A percentile compares a stretch with the other conserved stretches of the same genome.
Evolutionary conservation across 2,329 filamentous ascomycete genomes (phyloP).

Genomic region (Botrytis fabae): DNA sequence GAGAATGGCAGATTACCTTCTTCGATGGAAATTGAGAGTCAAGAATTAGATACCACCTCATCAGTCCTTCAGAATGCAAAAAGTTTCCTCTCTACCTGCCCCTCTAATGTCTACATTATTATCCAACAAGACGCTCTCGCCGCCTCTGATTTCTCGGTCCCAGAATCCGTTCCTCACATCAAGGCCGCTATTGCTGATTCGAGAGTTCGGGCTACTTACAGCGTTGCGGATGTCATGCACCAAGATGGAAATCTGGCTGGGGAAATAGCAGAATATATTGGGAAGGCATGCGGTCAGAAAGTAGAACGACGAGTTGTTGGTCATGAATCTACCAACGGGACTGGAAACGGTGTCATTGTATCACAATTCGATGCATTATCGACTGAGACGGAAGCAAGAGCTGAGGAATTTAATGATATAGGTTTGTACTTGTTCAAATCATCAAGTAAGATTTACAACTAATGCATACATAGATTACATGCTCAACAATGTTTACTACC

Average conservation of each 20-base stretch:
- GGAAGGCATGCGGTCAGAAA: constrained; percentile 46
- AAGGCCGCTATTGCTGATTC: constrained; percentile 41
- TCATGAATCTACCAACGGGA: constrained; percentile 47
- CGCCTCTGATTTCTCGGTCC: constrained; percentile 62
- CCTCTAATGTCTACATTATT: constrained; percentile 74
- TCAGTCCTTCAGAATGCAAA: constrained; percentile 31
- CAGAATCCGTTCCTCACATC: constrained; percentile 51
- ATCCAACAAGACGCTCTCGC: constrained; percentile 75
- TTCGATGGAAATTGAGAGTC: constrained; percentile 26
- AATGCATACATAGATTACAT: constrained; percentile 31
- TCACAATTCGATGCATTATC: neutral
- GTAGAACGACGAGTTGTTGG: constrained; percentile 24
- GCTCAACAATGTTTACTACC: constrained; percentile 41
- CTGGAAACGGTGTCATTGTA: constrained; percentile 30
- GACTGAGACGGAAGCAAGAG: constrained; percentile 40
- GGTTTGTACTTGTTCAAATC: constrained; percentile 42
- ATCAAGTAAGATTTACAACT: neutral
- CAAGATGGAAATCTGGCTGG: constrained; percentile 44
- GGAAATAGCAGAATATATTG: constrained; percentile 50
- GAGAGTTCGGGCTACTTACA: constrained; percentile 28
- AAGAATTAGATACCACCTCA: constrained; percentile 30
- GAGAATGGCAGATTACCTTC: constrained; percentile 28
- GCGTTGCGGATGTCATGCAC: constrained; percentile 57
- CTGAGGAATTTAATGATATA: constrained; percentile 49
- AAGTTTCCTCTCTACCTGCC: constrained; percentile 63